These are phyloP conservation scores for Chalciporus chontae DNA, from an alignment of 768 basidiomycete genomes.

Conservation along the genomic window DNA sequence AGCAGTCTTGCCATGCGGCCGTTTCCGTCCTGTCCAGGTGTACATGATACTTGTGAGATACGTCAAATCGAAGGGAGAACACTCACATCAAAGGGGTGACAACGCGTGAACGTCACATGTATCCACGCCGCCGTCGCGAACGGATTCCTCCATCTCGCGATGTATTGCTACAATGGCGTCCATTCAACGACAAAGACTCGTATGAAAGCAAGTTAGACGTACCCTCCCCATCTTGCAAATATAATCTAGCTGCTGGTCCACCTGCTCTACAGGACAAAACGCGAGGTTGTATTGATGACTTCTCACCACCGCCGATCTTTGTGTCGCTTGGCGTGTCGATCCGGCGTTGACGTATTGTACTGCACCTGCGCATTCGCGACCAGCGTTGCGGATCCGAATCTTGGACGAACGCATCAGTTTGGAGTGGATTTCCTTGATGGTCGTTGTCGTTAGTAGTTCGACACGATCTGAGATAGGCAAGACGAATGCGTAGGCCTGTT, in stretches of 20 bases:
- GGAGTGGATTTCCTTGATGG: conserved; percentile 27
- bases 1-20: conserved; percentile 33
- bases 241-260: conserved; percentile 32
- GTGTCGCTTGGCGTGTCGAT: conserved; percentile 24
- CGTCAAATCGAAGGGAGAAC: background rate
- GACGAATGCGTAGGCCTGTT: conserved; percentile 25
- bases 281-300: conserved; percentile 34
- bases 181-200: background rate
- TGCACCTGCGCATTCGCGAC: background rate
- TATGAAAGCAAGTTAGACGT: background rate
- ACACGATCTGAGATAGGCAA: conserved; percentile 22
- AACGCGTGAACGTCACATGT: conserved; percentile 32
- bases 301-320: conserved; percentile 29
- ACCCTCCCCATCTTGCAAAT: conserved; percentile 35
- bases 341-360: conserved; percentile 31
- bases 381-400: conserved; percentile 19
- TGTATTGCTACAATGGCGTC: conserved; percentile 29
- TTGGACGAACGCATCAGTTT: conserved; percentile 32
- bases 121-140: conserved; percentile 36
- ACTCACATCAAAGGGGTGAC: conserved; percentile 34
- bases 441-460: conserved; percentile 26
- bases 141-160: conserved; percentile 35
- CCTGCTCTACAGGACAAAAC: conserved; percentile 28
- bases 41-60: background rate
- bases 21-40: conserved; percentile 29